Percentiles rank a stretch among this genome's conserved stretches.
Evolutionary conservation across 768 basidiomycete species (phyloP).

Genomic region (Mycena olivaceomarginata): DNA sequence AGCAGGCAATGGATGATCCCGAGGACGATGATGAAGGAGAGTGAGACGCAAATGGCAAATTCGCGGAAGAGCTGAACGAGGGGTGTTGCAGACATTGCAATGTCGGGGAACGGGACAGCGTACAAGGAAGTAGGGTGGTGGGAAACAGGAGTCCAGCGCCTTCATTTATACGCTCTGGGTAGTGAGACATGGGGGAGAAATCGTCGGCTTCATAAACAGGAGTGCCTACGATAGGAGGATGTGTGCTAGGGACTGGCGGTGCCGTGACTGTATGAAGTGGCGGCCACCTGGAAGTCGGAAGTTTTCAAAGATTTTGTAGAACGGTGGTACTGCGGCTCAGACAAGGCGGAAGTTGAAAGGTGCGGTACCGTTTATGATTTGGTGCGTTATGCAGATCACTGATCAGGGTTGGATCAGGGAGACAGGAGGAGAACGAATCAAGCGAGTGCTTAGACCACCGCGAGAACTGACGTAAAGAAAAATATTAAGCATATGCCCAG

Average conservation of each 20-base stretch:
- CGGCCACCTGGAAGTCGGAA: too few species aligned
- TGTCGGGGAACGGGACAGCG: not conserved
- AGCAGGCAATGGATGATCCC: constrained; percentile 1
- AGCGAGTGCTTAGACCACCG: too few species aligned
- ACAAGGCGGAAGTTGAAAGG: too few species aligned
- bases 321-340: too few species aligned
- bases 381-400: too few species aligned
- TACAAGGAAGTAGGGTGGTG: not conserved
- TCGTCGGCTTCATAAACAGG: not conserved
- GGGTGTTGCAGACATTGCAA: constrained; percentile 8
- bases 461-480: too few species aligned
- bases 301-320: too few species aligned
- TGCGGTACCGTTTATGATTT: too few species aligned
- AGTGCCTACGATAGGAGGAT: not conserved
- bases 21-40: constrained; percentile 5
- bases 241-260: not conserved
- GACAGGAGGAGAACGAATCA: too few species aligned
- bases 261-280: too few species aligned
- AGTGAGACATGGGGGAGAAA: not conserved
- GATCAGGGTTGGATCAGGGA: too few species aligned
- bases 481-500: too few species aligned
- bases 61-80: not conserved
- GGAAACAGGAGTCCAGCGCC: not conserved
- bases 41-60: constrained; percentile 4
- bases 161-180: not conserved